Evolutionary conservation across 306 rosid species (phyloP).

Genomic region (Hippophae rhamnoides): DNA sequence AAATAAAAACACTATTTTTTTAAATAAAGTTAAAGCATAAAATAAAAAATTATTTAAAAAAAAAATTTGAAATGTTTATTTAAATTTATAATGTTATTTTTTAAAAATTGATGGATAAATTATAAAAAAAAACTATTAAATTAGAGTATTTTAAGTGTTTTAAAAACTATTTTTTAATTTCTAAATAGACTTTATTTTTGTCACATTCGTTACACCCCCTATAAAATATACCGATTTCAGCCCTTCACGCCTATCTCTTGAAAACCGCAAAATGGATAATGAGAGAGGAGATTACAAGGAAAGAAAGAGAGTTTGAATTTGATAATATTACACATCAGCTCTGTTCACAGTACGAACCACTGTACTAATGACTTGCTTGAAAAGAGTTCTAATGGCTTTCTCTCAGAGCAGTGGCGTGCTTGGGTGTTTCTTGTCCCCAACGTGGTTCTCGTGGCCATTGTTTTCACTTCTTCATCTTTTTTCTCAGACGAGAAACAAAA

Average conservation of each 20-base stretch:
- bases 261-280: constrained; percentile 32
- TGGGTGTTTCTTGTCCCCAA: constrained; percentile 78
- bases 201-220: background rate
- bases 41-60: no score
- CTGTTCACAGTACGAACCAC: constrained; percentile 60
- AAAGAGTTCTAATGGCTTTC: constrained; percentile 33
- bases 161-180: no score
- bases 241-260: background rate
- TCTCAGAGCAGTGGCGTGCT: constrained; percentile 70
- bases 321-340: constrained; percentile 23
- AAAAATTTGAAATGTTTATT: no score
- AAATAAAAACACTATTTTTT: no score
- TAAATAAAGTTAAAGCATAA: no score
- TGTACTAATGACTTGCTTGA: constrained; percentile 59
- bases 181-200: no score
- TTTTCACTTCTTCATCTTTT: constrained; percentile 55
- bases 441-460: constrained; percentile 62
- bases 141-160: no score
- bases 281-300: constrained; percentile 27
- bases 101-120: no score
- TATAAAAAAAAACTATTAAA: no score
- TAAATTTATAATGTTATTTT: no score
- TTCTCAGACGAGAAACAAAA: constrained; percentile 6
- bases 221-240: constrained; percentile 1
- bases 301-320: constrained; percentile 41